A percentile compares a stretch with the other conserved stretches of the same genome.
These are phyloP conservation scores for Rosa persica DNA, from an alignment of 306 rosid genomes.

Conservation along the genomic window DNA sequence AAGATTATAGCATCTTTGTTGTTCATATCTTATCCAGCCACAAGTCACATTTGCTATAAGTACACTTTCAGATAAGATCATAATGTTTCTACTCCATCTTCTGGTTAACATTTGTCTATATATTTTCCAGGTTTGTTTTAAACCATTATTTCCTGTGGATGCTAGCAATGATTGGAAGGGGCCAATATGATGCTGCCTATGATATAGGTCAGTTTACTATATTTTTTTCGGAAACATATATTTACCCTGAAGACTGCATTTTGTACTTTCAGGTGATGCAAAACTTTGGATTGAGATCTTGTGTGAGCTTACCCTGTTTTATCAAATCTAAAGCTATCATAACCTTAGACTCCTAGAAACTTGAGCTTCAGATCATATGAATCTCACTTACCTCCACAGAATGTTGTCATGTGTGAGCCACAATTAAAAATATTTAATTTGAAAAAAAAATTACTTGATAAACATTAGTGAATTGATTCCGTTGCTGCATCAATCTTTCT, in stretches of 20 bases:
- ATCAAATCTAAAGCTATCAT: background rate
- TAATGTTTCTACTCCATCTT: background rate
- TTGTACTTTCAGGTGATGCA: background rate
- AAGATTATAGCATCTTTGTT: background rate
- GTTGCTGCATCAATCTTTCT: background rate
- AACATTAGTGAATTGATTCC: background rate
- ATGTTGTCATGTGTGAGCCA: background rate
- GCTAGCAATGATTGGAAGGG: constrained; percentile 81
- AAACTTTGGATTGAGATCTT: background rate
- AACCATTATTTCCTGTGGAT: constrained; percentile 86
- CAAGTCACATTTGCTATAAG: constrained; percentile 8
- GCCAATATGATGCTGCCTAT: constrained; percentile 65
- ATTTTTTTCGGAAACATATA: background rate
- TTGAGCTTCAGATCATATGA: background rate
- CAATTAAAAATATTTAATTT: background rate
- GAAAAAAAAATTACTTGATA: background rate
- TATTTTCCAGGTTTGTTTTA: constrained; percentile 68
- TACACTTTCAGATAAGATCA: background rate
- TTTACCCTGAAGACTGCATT: background rate
- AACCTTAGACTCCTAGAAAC: constrained; percentile 1
- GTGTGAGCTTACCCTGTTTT: background rate
- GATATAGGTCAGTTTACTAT: constrained; percentile 60
- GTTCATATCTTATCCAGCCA: background rate
- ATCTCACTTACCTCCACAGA: background rate
- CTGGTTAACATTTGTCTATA: constrained; percentile 12